Evolutionary conservation across 2,329 filamentous ascomycete genomes (phyloP).

Genomic region (Alternaria atra): DNA sequence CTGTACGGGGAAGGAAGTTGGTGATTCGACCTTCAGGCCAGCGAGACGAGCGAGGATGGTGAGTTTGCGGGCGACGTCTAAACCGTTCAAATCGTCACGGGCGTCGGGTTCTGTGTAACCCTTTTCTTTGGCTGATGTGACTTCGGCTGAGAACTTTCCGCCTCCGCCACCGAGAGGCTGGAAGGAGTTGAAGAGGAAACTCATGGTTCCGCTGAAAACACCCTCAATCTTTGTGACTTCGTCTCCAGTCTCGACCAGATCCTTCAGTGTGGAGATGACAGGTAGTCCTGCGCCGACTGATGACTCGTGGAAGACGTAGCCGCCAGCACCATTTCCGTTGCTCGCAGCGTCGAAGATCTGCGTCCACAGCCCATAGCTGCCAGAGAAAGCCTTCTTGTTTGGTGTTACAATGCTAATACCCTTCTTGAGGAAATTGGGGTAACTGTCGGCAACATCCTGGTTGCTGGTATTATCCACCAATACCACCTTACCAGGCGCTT

Average conservation of each 20-base stretch:
- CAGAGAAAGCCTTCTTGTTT: constrained; percentile 98
- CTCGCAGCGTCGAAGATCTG: constrained; percentile 81
- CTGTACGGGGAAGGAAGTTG: constrained; percentile 91
- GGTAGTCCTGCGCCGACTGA: constrained; percentile 93
- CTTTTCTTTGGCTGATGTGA: constrained; percentile 88
- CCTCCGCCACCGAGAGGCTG: constrained; percentile 79
- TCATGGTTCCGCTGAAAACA: constrained; percentile 97
- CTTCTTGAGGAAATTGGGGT: constrained; percentile 80
- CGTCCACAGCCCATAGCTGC: constrained; percentile 81
- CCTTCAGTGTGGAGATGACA: constrained; percentile 90
- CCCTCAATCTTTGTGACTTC: constrained; percentile 92
- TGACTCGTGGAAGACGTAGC: constrained; percentile 93
- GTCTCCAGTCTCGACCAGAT: constrained; percentile 94
- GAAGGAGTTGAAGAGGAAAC: constrained; percentile 97
- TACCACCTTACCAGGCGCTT: constrained; percentile 79
- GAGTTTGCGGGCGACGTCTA: constrained; percentile 93
- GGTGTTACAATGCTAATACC: constrained; percentile 94
- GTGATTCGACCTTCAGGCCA: constrained; percentile 81
- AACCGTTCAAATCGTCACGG: constrained; percentile 83
- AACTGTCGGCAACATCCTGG: constrained; percentile 81
- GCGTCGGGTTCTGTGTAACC: constrained; percentile 93
- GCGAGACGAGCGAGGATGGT: constrained; percentile 91
- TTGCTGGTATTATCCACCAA: constrained; percentile 97
- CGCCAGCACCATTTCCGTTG: constrained; percentile 68
- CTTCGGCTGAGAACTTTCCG: constrained; percentile 89